Evolutionary conservation across 1,139 yeast species (phyloP), one percentile per base, ranked within the genome.

Genomic region (Suhomyces coccinellae): DNA sequence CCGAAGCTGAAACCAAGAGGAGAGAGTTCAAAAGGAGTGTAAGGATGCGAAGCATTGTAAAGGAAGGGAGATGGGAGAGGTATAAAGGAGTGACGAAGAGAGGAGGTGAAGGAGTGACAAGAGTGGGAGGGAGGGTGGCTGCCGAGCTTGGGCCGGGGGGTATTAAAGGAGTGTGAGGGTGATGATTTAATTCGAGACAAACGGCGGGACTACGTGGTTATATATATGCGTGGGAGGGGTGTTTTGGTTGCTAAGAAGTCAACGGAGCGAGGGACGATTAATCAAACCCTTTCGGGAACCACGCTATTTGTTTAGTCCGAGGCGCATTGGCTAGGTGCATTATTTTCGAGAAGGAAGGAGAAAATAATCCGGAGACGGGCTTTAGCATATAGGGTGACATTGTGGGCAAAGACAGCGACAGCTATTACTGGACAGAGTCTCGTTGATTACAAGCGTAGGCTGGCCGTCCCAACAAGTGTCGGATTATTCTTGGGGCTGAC

Each of bases 1-100:
- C 45, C 33, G 45, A 48, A 47, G 42, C 57, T 49, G 40, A 35
- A 22, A 28, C 53, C 40, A 41, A 41, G 24, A 40, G 37, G 35
- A 41, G 45, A n/a, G 45, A 27, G 26, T 39, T 38, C 11, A 46
- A 41, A 39, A 41, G 36, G 36, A 44, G 40, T 12, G 43, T 36
- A 35, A 41, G 45, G 15, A 40, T 32, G 24, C 40, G 36, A 30
- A 45, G 30, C 46, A 45, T 43, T 34, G 42, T 29, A 35, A 36
- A 45, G 31, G 41, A 49, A 14, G 29, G 45, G 43, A 20, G 38
- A 33, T 33, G 16, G 30, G 27, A 32, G 35, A 14, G 24, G 20
- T 20, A 31, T 32, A 28, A 27, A 24, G 38, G 36, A 33, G 34
- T 24, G 43, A 38, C 38, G 17, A 26, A 26, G 36, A 11, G 32